Evolutionary conservation across 2,329 filamentous ascomycete species (phyloP).

Genomic region (Sordariomycetes sp.): DNA sequence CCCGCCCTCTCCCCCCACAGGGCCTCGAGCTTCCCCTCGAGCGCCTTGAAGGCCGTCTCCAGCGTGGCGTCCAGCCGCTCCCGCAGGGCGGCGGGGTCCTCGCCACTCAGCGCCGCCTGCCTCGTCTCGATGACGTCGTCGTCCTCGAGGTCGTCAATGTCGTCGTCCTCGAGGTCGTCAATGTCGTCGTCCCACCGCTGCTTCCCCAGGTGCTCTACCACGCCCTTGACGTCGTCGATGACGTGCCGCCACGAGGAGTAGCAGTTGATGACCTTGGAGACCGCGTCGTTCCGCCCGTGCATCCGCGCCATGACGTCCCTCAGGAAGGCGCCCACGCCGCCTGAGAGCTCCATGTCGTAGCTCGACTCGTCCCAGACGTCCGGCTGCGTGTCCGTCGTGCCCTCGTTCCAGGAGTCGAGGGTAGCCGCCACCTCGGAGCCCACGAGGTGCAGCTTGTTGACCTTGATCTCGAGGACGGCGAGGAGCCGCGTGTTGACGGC

Average conservation of each 20-base stretch:
- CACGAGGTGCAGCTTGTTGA: constrained; percentile 53
- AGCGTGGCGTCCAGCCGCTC: constrained; percentile 47
- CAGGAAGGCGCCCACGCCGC: constrained; percentile 59
- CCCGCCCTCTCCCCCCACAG: constrained; percentile 37
- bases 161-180: constrained; percentile 68
- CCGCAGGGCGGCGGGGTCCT: constrained; percentile 57
- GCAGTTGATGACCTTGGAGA: constrained; percentile 48
- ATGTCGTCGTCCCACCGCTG: constrained; percentile 69
- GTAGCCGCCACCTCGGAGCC: constrained; percentile 52
- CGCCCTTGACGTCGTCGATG: constrained; percentile 53
- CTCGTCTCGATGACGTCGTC: constrained; percentile 58
- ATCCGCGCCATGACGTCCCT: constrained; percentile 57
- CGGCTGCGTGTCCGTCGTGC: constrained; percentile 34
- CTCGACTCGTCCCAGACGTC: constrained; percentile 59
- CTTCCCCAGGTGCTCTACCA: constrained; percentile 54
- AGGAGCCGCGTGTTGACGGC: constrained; percentile 60
- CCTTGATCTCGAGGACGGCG: constrained; percentile 50
- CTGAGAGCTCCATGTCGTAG: constrained; percentile 53
- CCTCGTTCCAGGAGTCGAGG: constrained; percentile 48
- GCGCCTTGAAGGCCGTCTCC: constrained; percentile 41
- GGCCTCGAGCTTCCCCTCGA: constrained; percentile 43
- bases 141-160: constrained; percentile 62
- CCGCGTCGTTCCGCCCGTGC: constrained; percentile 59
- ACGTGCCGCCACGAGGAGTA: constrained; percentile 67
- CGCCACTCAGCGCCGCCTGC: constrained; percentile 57